phyloP scores from a whole-genome alignment of 2,329 filamentous ascomycete genomes.

The Hirsutella rhossiliensis region DNA sequence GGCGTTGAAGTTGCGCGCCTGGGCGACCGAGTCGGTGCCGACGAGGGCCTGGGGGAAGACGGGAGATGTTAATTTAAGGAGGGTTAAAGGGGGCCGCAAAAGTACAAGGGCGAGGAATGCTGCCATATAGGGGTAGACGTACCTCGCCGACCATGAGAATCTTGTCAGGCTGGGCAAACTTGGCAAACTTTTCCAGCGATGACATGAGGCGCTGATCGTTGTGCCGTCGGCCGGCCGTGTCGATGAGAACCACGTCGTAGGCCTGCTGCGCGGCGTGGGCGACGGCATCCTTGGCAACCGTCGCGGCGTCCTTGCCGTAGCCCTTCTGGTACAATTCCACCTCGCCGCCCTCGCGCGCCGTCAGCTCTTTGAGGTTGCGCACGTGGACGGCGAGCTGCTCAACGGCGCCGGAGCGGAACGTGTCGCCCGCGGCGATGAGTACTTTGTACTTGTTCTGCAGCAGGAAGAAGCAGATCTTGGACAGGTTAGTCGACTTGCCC shows the following conservation, averaged over 20 bases:
- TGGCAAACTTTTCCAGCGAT: slow-evolving; percentile 91
- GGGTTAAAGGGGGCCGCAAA: background rate
- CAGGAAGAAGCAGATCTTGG: slow-evolving; percentile 96
- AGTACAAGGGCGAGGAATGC: background rate
- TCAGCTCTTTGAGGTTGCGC: slow-evolving; percentile 82
- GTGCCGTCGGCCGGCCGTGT: slow-evolving; percentile 88
- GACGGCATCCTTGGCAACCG: slow-evolving; percentile 93
- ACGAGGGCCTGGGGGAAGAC: slow-evolving; percentile 57
- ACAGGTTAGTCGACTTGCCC: slow-evolving; percentile 93
- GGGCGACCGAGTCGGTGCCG: slow-evolving; percentile 87
- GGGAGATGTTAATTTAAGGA: background rate
- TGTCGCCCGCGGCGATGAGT: slow-evolving; percentile 87
- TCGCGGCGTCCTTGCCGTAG: slow-evolving; percentile 94
- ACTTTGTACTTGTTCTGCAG: slow-evolving; percentile 96
- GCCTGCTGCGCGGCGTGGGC: slow-evolving; percentile 58
- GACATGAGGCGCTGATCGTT: slow-evolving; percentile 96
- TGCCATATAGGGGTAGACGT: slow-evolving; percentile 8
- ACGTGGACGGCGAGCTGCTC: slow-evolving; percentile 96
- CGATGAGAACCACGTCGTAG: slow-evolving; percentile 92
- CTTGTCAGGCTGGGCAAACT: slow-evolving; percentile 92
- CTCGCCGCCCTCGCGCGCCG: slow-evolving; percentile 66
- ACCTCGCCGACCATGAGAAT: slow-evolving; percentile 82
- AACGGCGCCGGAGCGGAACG: slow-evolving; percentile 92
- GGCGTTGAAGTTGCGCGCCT: slow-evolving; percentile 91
- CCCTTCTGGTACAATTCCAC: slow-evolving; percentile 95